These are phyloP conservation scores for Yamadazyma sp. DNA, from an alignment of 1,139 yeast species.

Conservation along the genomic window DNA sequence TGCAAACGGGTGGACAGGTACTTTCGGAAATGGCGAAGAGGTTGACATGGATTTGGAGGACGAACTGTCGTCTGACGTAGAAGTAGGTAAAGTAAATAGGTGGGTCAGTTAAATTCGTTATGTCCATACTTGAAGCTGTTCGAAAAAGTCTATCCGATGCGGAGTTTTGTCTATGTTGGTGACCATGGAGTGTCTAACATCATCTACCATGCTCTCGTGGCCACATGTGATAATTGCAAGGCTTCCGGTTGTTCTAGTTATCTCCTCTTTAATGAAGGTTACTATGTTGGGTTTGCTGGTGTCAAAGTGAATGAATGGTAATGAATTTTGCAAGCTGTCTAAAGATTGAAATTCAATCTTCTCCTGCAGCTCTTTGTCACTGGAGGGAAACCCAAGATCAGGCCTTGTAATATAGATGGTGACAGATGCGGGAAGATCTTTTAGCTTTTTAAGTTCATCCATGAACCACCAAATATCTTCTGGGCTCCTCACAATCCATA, in stretches of 20 bases:
- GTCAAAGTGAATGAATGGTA: slow-evolving; percentile 22
- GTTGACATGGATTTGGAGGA: slow-evolving; percentile 17
- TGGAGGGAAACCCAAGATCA: neutral
- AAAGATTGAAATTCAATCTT: neutral
- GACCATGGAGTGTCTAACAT: slow-evolving; percentile 26
- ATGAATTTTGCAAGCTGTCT: neutral
- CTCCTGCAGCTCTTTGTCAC: neutral
- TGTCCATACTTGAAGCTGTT: slow-evolving; percentile 31
- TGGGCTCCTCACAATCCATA: slow-evolving; percentile 43
- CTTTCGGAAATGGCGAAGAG: slow-evolving; percentile 48
- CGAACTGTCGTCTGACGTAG: neutral
- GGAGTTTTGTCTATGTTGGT: slow-evolving; percentile 20
- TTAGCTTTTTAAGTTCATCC: slow-evolving; percentile 38
- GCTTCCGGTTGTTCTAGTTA: slow-evolving; percentile 26
- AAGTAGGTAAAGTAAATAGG: too few species aligned
- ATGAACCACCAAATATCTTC: slow-evolving; percentile 45
- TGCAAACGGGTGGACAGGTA: slow-evolving; percentile 67
- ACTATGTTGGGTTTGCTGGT: slow-evolving; percentile 33
- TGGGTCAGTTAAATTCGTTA: too few species aligned
- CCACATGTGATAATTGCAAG: slow-evolving; percentile 40
- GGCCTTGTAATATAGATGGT: slow-evolving; percentile 22
- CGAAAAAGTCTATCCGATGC: slow-evolving; percentile 26
- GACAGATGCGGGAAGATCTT: slow-evolving; percentile 27
- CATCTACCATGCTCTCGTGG: slow-evolving; percentile 37
- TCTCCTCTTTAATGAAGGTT: slow-evolving; percentile 21